Evolutionary conservation across 257 asterid genomes (phyloP).

Genomic region (Petunia secreta): DNA sequence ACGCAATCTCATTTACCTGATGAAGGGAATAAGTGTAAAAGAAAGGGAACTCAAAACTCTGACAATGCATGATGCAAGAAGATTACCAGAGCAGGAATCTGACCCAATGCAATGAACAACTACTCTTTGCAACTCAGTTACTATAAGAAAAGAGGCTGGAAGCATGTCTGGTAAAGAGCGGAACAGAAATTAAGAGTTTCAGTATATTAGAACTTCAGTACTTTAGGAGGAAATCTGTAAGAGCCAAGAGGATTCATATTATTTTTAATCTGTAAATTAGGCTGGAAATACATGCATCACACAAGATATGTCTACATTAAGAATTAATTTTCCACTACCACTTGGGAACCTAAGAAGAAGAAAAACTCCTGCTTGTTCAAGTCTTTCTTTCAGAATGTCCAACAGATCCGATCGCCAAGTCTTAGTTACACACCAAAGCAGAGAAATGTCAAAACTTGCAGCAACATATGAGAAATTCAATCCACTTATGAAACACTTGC

Average conservation of each 20-base stretch:
- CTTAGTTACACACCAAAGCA: constrained; percentile 4
- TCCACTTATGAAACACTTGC: background rate
- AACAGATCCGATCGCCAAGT: background rate
- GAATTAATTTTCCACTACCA: background rate
- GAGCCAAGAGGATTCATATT: too few species aligned
- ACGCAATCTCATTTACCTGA: constrained; percentile 92
- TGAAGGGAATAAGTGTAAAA: constrained; percentile 16
- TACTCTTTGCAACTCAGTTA: background rate
- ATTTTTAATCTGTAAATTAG: background rate
- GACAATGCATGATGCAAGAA: background rate
- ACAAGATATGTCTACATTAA: background rate
- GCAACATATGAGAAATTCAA: constrained; percentile 11
- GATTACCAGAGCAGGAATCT: background rate
- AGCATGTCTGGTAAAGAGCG: background rate
- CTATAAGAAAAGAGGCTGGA: background rate
- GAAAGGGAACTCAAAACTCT: background rate
- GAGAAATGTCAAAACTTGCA: background rate
- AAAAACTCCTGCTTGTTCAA: background rate
- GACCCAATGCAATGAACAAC: background rate
- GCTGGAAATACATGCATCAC: background rate
- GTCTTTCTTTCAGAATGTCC: background rate
- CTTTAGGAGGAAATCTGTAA: too few species aligned
- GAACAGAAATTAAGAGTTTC: constrained; percentile 1
- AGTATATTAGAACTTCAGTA: background rate
- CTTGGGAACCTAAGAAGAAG: background rate